Base-by-base conservation (phyloP, 805 yeast species). In the Suhomyces prunicola region DNA sequence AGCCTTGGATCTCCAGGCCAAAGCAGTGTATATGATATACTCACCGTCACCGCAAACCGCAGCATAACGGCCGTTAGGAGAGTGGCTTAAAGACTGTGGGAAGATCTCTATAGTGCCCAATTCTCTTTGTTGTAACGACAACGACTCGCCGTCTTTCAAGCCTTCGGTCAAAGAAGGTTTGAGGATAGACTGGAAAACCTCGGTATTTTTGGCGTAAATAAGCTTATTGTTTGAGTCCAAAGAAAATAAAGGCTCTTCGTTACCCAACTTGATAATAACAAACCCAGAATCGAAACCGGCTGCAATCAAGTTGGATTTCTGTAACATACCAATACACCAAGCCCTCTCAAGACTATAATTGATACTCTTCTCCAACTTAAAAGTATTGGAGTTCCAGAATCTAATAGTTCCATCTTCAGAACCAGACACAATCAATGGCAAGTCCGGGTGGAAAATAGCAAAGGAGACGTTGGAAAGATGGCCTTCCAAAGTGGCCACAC, bases 21-120 rank as follows among this genome's bases (percentile, higher is more conserved):
- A 81, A 1, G 99, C 93, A 2, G 98, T 92, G 73, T 93, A 94
- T 51, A 94, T 87, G 62, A 93, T 90, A 69, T 90, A 93, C 72
- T 94, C 99, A 55, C 97, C 97, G 73, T 94, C 99, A 66, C 99
- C 99, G 46, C 93, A 87, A 48, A 94, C 97, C 26, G 98, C 88
- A 40, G 92, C 97, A 68, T 88, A 94, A 71, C 97, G 85, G 58
- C 99, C 99, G 68, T 94, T 94, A 57, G 98, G 97, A 45, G 98
- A 93, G 71, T 94, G 99, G 48, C 80, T 75, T 64, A 94, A 79
- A 55, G 88, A 81, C 56, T 88, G 87, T 50, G 99, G 98, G 78
- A 86, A 94, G 46, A 93, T 83, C 71, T 94, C 99, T 50, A 93
- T 90, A 23, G 90, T 77, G n/a, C 99, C 99, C 56, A 94, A 77